These are phyloP conservation scores for Acanthamoeba divionensis DNA, from an alignment of 208 protist species.

Conservation along the genomic window DNA sequence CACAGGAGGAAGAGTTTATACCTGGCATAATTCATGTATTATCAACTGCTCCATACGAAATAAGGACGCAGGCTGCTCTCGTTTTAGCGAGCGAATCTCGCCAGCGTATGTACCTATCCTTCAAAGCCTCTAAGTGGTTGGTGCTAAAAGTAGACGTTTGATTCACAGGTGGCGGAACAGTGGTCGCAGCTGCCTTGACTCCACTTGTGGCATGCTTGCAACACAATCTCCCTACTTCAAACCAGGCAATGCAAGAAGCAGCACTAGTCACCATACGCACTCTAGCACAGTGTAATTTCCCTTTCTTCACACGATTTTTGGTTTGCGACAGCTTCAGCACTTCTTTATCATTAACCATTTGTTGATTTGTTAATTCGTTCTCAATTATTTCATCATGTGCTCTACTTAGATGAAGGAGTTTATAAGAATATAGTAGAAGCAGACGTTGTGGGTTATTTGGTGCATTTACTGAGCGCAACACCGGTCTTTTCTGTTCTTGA, in stretches of 20 bases:
- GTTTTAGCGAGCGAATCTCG: not conserved
- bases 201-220: constrained; percentile 20
- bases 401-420: not conserved
- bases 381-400: no score
- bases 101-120: no score
- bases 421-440: not conserved
- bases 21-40: not conserved
- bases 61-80: not conserved
- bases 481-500: not conserved
- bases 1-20: not conserved
- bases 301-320: no score
- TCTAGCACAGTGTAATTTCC: no score
- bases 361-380: no score
- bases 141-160: no score
- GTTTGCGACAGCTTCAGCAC: no score
- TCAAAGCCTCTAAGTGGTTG: no score
- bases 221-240: not conserved
- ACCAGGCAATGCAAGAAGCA: constrained; percentile 7
- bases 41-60: not conserved
- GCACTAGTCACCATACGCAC: not conserved
- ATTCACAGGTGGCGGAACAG: not conserved
- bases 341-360: no score
- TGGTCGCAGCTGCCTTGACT: not conserved
- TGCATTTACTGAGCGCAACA: not conserved
- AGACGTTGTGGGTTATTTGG: not conserved